phyloP scores from a whole-genome alignment of 2,329 filamentous ascomycete species.

The Fusarium sambucinum region DNA sequence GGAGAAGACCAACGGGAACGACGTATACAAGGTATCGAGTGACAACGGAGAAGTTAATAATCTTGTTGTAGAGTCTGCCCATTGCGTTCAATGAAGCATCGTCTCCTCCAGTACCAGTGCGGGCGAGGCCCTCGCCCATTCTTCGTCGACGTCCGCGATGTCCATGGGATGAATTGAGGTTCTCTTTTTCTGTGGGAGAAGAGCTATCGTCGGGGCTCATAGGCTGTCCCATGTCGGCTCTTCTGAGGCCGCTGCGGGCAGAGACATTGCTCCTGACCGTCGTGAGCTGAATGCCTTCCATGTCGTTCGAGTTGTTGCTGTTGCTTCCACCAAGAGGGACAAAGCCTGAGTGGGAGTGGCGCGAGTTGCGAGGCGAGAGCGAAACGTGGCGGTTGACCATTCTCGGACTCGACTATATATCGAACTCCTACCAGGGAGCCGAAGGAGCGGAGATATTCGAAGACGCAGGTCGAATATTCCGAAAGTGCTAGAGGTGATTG shows the following conservation, averaged over 20 bases:
- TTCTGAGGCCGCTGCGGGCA: conserved; percentile 60
- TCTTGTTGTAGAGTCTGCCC: conserved; percentile 73
- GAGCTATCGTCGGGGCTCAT: conserved; percentile 52
- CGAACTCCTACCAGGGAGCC: conserved; percentile 44
- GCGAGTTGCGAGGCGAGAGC: conserved; percentile 54
- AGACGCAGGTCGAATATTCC: conserved; percentile 27
- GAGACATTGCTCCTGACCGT: conserved; percentile 67
- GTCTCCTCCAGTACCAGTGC: conserved; percentile 66
- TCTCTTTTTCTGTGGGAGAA: conserved; percentile 58
- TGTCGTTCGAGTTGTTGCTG: conserved; percentile 47
- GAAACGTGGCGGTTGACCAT: conserved; percentile 51
- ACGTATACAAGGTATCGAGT: conserved; percentile 77
- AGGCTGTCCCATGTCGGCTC: conserved; percentile 53
- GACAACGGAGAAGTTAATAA: conserved; percentile 72
- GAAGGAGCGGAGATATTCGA: conserved; percentile 24
- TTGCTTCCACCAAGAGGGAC: conserved; percentile 56
- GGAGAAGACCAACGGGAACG: conserved; percentile 70
- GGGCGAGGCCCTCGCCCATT: conserved; percentile 56
- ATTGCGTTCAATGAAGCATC: conserved; percentile 72
- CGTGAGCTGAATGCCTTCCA: conserved; percentile 67
- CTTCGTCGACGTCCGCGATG: conserved; percentile 63
- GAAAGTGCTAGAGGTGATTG: conserved; percentile 28
- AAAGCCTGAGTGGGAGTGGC: conserved; percentile 58
- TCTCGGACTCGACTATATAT: conserved; percentile 26
- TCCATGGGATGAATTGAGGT: conserved; percentile 55